Conservation (phyloP, 2,329 filamentous ascomycete species). For the Colletotrichum echinochloae region DNA sequence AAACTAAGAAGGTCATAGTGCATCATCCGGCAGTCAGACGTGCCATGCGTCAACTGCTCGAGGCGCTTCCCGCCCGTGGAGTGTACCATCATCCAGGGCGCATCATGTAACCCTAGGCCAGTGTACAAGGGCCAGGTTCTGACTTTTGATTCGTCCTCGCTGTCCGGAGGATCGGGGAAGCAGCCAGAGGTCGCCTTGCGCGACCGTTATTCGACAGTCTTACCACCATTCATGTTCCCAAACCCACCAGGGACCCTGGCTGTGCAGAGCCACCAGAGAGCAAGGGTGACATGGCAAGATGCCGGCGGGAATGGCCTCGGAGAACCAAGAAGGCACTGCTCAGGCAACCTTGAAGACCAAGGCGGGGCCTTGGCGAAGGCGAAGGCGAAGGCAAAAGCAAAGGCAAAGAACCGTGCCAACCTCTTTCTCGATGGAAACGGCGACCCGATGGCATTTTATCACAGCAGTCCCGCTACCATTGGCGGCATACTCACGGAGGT, state of each 20-base stretch:
- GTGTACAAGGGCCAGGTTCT: slow-evolving; percentile 35
- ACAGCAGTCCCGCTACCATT: slow-evolving; percentile 39
- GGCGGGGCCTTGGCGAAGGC: not conserved
- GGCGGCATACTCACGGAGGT: slow-evolving; percentile 43
- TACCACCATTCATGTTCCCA: not conserved
- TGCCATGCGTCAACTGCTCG: slow-evolving; percentile 39
- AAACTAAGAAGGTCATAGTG: slow-evolving; percentile 30
- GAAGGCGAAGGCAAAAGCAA: not conserved
- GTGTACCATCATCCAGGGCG: slow-evolving; percentile 34
- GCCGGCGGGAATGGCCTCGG: not conserved
- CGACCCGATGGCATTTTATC: slow-evolving; percentile 42
- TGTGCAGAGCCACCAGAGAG: not conserved
- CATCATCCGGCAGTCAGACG: slow-evolving; percentile 32
- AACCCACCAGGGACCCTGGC: not conserved
- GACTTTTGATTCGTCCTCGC: slow-evolving; percentile 33
- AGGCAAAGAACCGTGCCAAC: slow-evolving; percentile 8
- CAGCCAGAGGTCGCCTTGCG: not conserved
- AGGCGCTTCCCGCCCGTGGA: slow-evolving; percentile 41
- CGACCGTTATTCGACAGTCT: not conserved
- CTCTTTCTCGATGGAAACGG: slow-evolving; percentile 42
- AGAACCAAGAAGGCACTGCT: not conserved
- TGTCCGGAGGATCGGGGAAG: slow-evolving; percentile 16
- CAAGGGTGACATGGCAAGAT: not conserved
- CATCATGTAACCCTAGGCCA: slow-evolving; percentile 13
- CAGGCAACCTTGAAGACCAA: not conserved